phyloP scores from a whole-genome alignment of 257 asterid species.

The Jasminum sambac region DNA sequence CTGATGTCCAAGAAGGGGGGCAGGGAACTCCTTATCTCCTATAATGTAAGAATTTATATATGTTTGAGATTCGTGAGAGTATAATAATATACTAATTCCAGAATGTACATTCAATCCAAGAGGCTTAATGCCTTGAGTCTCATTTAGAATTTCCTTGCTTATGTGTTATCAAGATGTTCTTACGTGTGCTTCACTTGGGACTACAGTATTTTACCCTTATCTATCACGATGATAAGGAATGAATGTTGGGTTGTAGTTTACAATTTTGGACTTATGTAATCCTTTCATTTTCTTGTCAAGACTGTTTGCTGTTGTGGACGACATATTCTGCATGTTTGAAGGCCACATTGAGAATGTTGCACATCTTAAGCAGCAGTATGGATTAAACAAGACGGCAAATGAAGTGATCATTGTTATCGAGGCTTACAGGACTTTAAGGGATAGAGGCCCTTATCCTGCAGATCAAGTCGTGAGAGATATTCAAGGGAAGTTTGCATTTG shows the following conservation, averaged over 20 bases:
- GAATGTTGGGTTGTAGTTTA: not conserved
- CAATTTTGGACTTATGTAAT: not conserved
- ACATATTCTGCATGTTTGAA: conserved; percentile 90
- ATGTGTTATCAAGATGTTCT: too few relatives aligned
- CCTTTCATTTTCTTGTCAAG: conserved; percentile 30
- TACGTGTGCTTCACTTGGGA: not conserved
- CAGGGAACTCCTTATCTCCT: not conserved
- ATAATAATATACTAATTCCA: too few relatives aligned
- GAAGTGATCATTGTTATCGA: conserved; percentile 88
- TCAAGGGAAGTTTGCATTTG: conserved; percentile 76
- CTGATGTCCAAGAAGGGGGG: not conserved
- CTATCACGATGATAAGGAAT: too few relatives aligned
- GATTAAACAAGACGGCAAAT: conserved; percentile 78
- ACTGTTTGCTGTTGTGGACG: conserved; percentile 78
- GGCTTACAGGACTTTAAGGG: conserved; percentile 92
- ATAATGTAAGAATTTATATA: too few relatives aligned
- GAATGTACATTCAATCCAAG: too few relatives aligned
- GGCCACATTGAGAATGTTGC: conserved; percentile 93
- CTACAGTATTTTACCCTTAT: too few relatives aligned
- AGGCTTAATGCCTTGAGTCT: too few relatives aligned
- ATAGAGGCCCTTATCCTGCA: conserved; percentile 95
- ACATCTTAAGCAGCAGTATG: conserved; percentile 89
- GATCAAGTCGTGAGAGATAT: conserved; percentile 91
- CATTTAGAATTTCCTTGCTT: too few relatives aligned
- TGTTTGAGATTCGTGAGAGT: too few relatives aligned